Evolutionary conservation across 257 asterid species (phyloP).

Genomic region (Rehmannia glutinosa): DNA sequence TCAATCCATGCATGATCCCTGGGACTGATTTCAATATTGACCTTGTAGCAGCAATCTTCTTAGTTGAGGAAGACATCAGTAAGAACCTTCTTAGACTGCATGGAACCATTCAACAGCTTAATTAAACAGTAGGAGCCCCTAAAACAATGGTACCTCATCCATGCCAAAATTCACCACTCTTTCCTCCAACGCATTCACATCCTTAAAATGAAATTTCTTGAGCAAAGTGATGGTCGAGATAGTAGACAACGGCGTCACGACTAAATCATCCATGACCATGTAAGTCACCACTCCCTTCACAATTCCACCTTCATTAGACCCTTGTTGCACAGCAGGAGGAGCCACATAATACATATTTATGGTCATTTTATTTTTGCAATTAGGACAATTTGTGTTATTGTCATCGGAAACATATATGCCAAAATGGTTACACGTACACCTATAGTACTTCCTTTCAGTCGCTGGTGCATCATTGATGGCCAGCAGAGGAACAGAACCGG

Average conservation of each 20-base stretch:
- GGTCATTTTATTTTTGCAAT: neutral
- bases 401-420: constrained; percentile 2
- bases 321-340: neutral
- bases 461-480: neutral
- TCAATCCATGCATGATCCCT: too few species aligned
- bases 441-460: neutral
- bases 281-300: neutral
- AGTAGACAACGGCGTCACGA: constrained; percentile 20
- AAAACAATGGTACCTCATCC: constrained; percentile 22
- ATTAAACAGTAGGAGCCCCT: too few species aligned
- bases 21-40: too few species aligned
- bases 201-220: constrained; percentile 6
- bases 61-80: too few species aligned
- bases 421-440: neutral
- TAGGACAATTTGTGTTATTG: constrained; percentile 16
- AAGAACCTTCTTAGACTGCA: too few species aligned
- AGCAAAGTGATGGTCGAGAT: constrained; percentile 18
- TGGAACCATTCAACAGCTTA: too few species aligned
- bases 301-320: too few species aligned
- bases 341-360: neutral
- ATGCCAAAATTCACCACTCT: constrained; percentile 18
- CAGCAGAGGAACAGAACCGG: constrained; percentile 14
- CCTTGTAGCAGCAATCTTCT: too few species aligned
- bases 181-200: constrained; percentile 18
- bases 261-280: too few species aligned